Percentiles rank a stretch among this genome's conserved stretches.
Conservation (phyloP, 1,284 basidiomycete genomes). For the Wolfiporia cocos region DNA sequence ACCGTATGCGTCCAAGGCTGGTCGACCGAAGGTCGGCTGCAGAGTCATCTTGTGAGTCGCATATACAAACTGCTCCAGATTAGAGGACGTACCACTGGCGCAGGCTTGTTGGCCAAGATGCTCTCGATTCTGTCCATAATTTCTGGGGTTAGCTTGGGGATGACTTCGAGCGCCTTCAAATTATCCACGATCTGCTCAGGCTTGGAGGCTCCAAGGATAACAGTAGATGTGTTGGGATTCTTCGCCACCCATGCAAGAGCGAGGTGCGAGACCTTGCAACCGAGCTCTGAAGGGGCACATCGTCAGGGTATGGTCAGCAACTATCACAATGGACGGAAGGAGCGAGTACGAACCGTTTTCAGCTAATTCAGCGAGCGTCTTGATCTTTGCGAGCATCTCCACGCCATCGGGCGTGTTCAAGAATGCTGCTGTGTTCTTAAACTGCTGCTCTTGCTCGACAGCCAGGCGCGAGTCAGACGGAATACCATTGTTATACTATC, state of each 20-base stretch:
- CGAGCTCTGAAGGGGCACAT: constrained; percentile 39
- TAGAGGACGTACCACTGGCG: constrained; percentile 22
- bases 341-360: constrained; percentile 38
- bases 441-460: constrained; percentile 39
- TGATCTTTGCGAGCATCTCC: constrained; percentile 64
- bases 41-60: not conserved
- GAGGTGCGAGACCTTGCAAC: constrained; percentile 53
- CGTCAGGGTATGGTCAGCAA: too few species aligned
- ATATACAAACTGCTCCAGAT: not conserved
- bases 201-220: constrained; percentile 59
- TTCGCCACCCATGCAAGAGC: constrained; percentile 67
- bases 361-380: constrained; percentile 60
- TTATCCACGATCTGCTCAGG: constrained; percentile 62
- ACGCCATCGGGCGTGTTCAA: constrained; percentile 43
- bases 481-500: constrained; percentile 40
- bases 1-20: constrained; percentile 6
- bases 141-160: constrained; percentile 63
- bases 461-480: constrained; percentile 58
- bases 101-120: constrained; percentile 50
- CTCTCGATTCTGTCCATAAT: constrained; percentile 60
- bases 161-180: constrained; percentile 63
- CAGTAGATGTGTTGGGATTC: constrained; percentile 49
- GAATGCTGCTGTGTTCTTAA: constrained; percentile 19
- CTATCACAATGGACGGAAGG: too few species aligned
- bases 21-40: constrained; percentile 15